These are phyloP conservation scores for Penicillium samsonianum DNA, from an alignment of 495 filamentous ascomycete species.

Conservation along the genomic window DNA sequence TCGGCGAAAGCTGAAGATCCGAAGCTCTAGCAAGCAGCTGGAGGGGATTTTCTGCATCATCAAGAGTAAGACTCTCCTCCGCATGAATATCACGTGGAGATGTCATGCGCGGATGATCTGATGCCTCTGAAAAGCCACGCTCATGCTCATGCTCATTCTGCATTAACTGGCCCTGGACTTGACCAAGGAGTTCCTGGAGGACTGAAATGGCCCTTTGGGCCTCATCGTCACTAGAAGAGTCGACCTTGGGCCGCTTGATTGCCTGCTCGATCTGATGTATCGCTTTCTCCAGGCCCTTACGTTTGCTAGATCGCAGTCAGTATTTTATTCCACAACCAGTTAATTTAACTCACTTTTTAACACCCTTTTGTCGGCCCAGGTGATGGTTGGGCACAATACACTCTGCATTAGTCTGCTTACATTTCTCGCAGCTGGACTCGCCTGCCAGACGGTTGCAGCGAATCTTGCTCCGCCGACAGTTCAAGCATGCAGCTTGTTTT, in stretches of 20 bases:
- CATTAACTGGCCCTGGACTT: slow-evolving; percentile 42
- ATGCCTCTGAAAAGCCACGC: slow-evolving; percentile 30
- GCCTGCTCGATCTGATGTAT: slow-evolving; percentile 73
- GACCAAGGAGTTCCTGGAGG: slow-evolving; percentile 56
- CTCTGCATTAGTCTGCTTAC: slow-evolving; percentile 55
- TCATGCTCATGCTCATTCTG: slow-evolving; percentile 32
- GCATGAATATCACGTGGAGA: slow-evolving; percentile 31
- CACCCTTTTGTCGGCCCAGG: slow-evolving; percentile 70
- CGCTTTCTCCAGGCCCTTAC: slow-evolving; percentile 71
- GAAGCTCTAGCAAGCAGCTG: slow-evolving; percentile 71
- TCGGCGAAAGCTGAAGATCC: slow-evolving; percentile 61
- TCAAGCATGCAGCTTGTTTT: slow-evolving; percentile 65
- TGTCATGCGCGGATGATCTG: slow-evolving; percentile 27
- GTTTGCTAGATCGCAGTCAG: slow-evolving; percentile 55
- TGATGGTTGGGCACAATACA: slow-evolving; percentile 69
- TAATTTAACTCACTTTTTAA: slow-evolving; percentile 62
- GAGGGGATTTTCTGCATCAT: slow-evolving; percentile 73
- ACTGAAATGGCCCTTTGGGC: slow-evolving; percentile 54
- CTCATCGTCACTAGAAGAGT: slow-evolving; percentile 49
- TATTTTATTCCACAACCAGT: background rate
- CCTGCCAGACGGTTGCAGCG: slow-evolving; percentile 58
- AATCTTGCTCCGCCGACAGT: slow-evolving; percentile 68
- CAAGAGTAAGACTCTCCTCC: slow-evolving; percentile 58
- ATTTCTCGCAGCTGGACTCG: slow-evolving; percentile 61
- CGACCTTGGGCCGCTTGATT: slow-evolving; percentile 59